Evolutionary conservation across 2,329 filamentous ascomycete genomes (phyloP).

Genomic region (Trichocomaceae sp.): DNA sequence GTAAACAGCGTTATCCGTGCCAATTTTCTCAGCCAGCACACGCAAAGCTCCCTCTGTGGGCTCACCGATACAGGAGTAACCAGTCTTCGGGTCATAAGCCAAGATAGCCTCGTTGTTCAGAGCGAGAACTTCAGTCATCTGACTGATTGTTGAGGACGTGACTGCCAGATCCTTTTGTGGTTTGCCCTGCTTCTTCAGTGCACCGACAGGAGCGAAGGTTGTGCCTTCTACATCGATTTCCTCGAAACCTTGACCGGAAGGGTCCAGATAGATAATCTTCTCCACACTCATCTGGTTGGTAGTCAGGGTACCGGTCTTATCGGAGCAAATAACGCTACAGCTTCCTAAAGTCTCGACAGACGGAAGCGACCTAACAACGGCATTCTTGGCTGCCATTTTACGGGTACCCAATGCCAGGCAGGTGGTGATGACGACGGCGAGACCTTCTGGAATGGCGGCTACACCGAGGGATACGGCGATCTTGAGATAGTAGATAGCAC

Average conservation of each 20-base stretch:
- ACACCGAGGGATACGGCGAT: constrained; percentile 98
- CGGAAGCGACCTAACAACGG: constrained; percentile 88
- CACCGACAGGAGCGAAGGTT: constrained; percentile 79
- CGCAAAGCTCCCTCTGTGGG: constrained; percentile 91
- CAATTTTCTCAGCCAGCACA: constrained; percentile 88
- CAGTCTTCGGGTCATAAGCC: constrained; percentile 69
- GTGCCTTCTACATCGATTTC: constrained; percentile 89
- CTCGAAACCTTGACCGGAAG: constrained; percentile 65
- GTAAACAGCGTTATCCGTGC: constrained; percentile 61
- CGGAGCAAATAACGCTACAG: constrained; percentile 98
- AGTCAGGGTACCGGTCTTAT: constrained; percentile 96
- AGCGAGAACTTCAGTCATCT: constrained; percentile 63
- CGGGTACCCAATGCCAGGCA: constrained; percentile 92
- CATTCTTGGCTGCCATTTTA: constrained; percentile 98
- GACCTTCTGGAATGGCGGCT: constrained; percentile 92
- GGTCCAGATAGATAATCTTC: constrained; percentile 78
- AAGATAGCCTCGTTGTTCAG: constrained; percentile 87
- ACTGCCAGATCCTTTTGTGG: constrained; percentile 60
- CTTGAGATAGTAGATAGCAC: constrained; percentile 98
- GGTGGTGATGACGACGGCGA: constrained; percentile 98
- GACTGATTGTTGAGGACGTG: constrained; percentile 67
- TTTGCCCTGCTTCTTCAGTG: constrained; percentile 63
- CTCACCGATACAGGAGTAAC: constrained; percentile 81
- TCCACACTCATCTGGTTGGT: constrained; percentile 99
- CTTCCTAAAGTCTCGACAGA: constrained; percentile 97